These are phyloP conservation scores for Penicillium psychrosexuale DNA, from an alignment of 2,329 filamentous ascomycete genomes.

Conservation along the genomic window DNA sequence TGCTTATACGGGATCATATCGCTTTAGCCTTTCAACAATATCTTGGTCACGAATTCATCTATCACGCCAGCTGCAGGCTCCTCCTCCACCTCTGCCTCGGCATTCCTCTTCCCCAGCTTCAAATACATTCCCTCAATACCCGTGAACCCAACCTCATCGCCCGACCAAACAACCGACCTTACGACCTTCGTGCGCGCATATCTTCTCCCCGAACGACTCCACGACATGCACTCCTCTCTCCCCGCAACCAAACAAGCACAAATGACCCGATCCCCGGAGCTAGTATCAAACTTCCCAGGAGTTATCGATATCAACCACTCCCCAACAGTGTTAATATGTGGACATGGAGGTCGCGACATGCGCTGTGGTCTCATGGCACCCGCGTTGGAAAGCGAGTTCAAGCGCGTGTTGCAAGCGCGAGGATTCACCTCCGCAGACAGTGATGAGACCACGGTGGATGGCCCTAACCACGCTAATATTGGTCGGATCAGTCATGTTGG, in stretches of 20 bases:
- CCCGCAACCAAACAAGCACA: constrained; percentile 27
- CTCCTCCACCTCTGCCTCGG: constrained; percentile 48
- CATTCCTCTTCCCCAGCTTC: constrained; percentile 78
- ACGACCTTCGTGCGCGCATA: constrained; percentile 47
- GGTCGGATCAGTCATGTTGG: constrained; percentile 74
- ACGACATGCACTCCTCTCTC: constrained; percentile 34
- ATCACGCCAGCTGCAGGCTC: constrained; percentile 55
- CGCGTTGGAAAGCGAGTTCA: constrained; percentile 68
- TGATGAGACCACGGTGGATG: constrained; percentile 27
- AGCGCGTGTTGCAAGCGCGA: constrained; percentile 35
- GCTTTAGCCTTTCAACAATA: constrained; percentile 73
- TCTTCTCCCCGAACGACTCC: constrained; percentile 38
- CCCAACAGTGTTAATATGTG: constrained; percentile 72
- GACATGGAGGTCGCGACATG: constrained; percentile 75
- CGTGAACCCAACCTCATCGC: constrained; percentile 52
- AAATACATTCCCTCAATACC: constrained; percentile 72
- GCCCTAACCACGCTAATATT: constrained; percentile 36
- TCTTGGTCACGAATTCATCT: constrained; percentile 73
- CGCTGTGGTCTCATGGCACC: constrained; percentile 81
- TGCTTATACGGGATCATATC: constrained; percentile 2
- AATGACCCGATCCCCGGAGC: constrained; percentile 49
- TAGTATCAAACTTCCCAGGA: constrained; percentile 53
- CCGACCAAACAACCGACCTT: constrained; percentile 26
- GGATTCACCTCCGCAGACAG: constrained; percentile 28
- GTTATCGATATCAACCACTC: constrained; percentile 61